Base-by-base conservation (phyloP, 148 eudicot species). In the Cornus florida region DNA sequence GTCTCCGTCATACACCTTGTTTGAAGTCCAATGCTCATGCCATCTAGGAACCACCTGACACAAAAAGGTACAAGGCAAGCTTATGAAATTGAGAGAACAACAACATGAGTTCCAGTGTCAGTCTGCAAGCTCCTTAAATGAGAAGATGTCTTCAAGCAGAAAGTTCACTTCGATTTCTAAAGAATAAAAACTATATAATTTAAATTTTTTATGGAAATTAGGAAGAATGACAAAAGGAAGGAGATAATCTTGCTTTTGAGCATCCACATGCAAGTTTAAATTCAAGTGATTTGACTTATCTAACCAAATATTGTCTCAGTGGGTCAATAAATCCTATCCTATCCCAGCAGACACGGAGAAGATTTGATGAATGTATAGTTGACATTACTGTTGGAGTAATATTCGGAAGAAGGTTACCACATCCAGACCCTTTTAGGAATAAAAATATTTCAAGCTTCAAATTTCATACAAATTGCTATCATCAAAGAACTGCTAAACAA, bases 21-120 rank as follows among this genome's bases (percentile, higher is more conserved):
- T 95, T 67, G 97, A 95, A 7, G 99, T 95, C 99, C 99, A 95
- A 78, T 95, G 99, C 78, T 95, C 99, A 72, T 86, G 79, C 99
- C 99, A 95, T 86, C 99, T 90, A 31, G 99, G 99, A 80, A 92
- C 82, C 74, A 95, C 97, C 98, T 95, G 83, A 62, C 76, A 48
- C 22, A 12, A 64, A 71, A 50, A 67, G 64, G 56, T 38, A 78
- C 14, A 65, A 50, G 17, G 32, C 19, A 43, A 48, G 28, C 14
- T 38, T 23, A 24, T 67, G 3, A n/a, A 65, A 39, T 64, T 17
- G 2, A 76, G 19, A 12, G 28, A 43, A 76, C 41, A 22, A 41
- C n/a, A 13, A 64, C n/a, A 35, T 62, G n/a, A 23, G 13, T 7
- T 75, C 35, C 35, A 62, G 35, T 0, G 16, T 65, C 46, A n/a